Evolutionary conservation across 805 yeast species (phyloP).

Genomic region (Teunomyces tritomae): DNA sequence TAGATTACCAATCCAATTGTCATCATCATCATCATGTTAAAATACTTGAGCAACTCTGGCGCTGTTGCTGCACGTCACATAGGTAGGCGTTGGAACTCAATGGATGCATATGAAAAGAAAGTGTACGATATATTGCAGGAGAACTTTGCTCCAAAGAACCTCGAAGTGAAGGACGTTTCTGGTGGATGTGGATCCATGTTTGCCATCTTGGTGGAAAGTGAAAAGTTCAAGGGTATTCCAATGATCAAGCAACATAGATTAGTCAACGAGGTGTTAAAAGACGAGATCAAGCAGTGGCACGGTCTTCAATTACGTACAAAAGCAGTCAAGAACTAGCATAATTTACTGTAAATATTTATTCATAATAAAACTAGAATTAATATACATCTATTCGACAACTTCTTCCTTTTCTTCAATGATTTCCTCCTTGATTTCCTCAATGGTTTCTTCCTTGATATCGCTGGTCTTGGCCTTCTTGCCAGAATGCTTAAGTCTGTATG

Average conservation of each 20-base stretch:
- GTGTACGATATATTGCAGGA: constrained; percentile 54
- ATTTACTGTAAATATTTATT: not conserved
- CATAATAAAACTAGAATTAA: not conserved
- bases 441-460: constrained; percentile 51
- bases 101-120: constrained; percentile 63
- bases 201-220: constrained; percentile 74
- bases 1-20: not conserved
- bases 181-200: constrained; percentile 99
- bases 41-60: not conserved
- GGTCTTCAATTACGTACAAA: constrained; percentile 85
- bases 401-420: constrained; percentile 42
- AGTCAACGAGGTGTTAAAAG: constrained; percentile 77
- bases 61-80: not conserved
- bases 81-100: constrained; percentile 11
- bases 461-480: constrained; percentile 41
- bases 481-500: constrained; percentile 58
- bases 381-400: constrained; percentile 44
- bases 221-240: constrained; percentile 70
- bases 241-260: constrained; percentile 91
- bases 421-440: constrained; percentile 77
- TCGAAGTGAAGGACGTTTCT: constrained; percentile 77
- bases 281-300: constrained; percentile 91
- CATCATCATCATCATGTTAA: not conserved
- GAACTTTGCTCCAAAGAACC: constrained; percentile 56
- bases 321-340: constrained; percentile 23